Percentiles rank a stretch among this genome's conserved stretches.
phyloP scores from a whole-genome alignment of 1,284 basidiomycete genomes.

The Heterobasidion irregulare region DNA sequence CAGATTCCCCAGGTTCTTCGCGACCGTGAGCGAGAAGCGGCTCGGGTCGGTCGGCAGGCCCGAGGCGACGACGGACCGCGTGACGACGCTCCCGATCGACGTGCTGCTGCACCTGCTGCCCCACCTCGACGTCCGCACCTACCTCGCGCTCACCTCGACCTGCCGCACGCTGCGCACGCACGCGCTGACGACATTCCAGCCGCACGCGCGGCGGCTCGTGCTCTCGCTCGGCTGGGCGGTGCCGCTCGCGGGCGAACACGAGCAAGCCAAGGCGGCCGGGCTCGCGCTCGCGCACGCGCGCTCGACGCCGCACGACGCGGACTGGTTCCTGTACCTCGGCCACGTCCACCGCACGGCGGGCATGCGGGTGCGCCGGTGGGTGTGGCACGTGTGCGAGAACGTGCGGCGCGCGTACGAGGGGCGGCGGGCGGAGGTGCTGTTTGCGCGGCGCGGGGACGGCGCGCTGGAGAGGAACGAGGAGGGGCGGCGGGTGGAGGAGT shows the following conservation, averaged over 20 bases:
- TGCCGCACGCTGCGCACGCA: neutral
- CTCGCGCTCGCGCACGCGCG: neutral
- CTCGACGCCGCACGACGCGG: neutral
- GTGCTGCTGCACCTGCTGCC: neutral
- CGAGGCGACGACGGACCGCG: neutral
- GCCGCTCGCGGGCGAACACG: neutral
- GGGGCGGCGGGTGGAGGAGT: neutral
- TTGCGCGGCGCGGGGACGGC: neutral
- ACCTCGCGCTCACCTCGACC: neutral
- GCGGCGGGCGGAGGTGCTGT: neutral
- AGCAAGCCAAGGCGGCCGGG: neutral
- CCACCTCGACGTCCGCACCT: neutral
- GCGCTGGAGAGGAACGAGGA: neutral
- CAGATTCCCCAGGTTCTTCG: neutral
- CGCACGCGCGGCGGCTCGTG: neutral
- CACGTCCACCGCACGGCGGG: neutral
- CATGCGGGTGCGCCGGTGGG: neutral
- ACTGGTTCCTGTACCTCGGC: neutral
- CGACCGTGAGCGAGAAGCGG: neutral
- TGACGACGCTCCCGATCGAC: neutral
- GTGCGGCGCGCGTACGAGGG: neutral
- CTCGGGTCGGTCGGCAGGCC: neutral
- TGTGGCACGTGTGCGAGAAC: neutral
- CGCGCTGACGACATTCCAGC: neutral
- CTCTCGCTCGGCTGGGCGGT: neutral